Conservation (phyloP, 1,139 yeast genomes). For the Diutina siamensis region DNA sequence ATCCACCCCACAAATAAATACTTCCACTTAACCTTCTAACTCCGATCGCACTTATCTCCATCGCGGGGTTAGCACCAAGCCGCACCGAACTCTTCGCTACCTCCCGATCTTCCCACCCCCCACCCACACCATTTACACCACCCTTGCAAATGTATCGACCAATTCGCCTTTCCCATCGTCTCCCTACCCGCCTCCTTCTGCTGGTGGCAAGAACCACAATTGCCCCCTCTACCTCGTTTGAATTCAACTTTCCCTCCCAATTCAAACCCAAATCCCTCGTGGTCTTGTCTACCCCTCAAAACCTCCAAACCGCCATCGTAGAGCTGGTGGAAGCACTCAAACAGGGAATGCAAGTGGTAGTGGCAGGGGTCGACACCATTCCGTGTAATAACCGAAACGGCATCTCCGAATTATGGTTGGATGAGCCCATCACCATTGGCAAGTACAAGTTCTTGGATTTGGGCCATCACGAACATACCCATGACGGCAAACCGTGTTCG, state of each 20-base stretch:
- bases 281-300: conserved; percentile 33
- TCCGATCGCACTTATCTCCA: too few species aligned
- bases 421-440: conserved; percentile 17
- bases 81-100: too few species aligned
- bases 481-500: conserved; percentile 16
- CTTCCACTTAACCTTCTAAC: too few species aligned
- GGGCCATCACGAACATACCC: conserved; percentile 17
- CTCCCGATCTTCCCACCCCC: too few species aligned
- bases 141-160: too few species aligned
- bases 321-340: conserved; percentile 15
- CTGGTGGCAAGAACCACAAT: neutral
- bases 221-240: neutral
- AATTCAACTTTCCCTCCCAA: neutral
- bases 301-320: conserved; percentile 22
- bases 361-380: conserved; percentile 37
- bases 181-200: neutral
- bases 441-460: conserved; percentile 15
- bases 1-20: too few species aligned
- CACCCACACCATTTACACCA: too few species aligned
- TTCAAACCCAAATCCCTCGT: conserved; percentile 9
- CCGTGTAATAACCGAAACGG: conserved; percentile 31
- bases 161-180: neutral
- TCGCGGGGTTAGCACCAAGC: too few species aligned
- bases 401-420: conserved; percentile 38
- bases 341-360: conserved; percentile 26